Conservation (phyloP, 305 asterid species). For the Fraxinus sp. region DNA sequence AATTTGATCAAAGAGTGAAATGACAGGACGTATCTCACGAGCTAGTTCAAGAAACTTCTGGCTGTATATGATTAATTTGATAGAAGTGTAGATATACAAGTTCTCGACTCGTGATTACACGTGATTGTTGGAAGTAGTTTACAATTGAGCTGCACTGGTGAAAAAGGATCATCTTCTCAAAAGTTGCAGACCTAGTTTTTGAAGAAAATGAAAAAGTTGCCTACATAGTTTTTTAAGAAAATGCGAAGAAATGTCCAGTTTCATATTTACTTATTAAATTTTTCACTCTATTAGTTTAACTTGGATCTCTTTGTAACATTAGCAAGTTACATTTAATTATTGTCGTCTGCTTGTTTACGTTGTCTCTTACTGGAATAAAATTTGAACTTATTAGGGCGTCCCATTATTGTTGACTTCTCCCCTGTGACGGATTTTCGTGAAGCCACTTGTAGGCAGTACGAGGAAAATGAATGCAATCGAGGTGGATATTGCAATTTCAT, state of each 20-base stretch:
- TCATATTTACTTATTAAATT: not conserved
- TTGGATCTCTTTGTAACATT: not conserved
- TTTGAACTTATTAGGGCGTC: constrained; percentile 22
- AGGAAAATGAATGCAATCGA: constrained; percentile 34
- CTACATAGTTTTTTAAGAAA: not conserved
- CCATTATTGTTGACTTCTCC: constrained; percentile 34
- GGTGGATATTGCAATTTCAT: constrained; percentile 40
- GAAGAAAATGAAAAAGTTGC: no score
- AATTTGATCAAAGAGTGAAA: not conserved
- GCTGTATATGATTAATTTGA: not conserved
- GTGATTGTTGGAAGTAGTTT: not conserved
- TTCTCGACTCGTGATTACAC: not conserved
- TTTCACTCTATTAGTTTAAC: not conserved
- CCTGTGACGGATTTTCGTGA: constrained; percentile 37
- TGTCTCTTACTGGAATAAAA: not conserved
- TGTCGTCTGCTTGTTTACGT: not conserved
- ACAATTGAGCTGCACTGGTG: not conserved
- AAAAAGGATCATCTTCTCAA: not conserved
- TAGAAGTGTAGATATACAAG: not conserved
- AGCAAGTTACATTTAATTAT: not conserved
- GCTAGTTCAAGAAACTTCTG: not conserved
- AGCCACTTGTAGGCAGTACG: constrained; percentile 35
- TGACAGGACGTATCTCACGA: not conserved
- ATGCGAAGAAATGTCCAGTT: not conserved
- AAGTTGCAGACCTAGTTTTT: not conserved